phyloP scores from a whole-genome alignment of 2,329 filamentous ascomycete genomes.

The Paracamarosporium sp. region DNA sequence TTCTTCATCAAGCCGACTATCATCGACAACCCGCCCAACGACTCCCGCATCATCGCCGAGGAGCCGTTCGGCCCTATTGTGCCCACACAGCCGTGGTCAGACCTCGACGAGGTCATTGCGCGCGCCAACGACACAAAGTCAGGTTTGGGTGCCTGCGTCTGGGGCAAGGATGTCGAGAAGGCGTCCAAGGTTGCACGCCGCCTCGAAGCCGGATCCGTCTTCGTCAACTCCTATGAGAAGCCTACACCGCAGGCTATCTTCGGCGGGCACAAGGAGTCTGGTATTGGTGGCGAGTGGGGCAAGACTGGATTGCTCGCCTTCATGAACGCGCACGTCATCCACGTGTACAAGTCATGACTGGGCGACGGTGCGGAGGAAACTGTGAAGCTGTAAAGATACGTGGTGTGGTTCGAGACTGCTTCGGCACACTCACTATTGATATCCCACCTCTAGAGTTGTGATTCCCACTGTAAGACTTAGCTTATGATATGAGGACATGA shows the following conservation, averaged over 20 bases:
- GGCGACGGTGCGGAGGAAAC: background rate
- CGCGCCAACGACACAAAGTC: slow-evolving; percentile 56
- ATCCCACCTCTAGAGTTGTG: background rate
- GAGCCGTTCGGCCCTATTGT: slow-evolving; percentile 72
- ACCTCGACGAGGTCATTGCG: slow-evolving; percentile 60
- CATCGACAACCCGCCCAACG: slow-evolving; percentile 64
- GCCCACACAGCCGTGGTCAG: slow-evolving; percentile 68
- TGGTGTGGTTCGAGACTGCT: background rate
- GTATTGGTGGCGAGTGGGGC: slow-evolving; percentile 74
- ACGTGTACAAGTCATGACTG: slow-evolving; percentile 51
- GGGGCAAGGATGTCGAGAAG: slow-evolving; percentile 48
- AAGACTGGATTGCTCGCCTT: slow-evolving; percentile 53
- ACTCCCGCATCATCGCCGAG: slow-evolving; percentile 63
- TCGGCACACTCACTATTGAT: background rate
- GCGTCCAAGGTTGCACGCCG: slow-evolving; percentile 56
- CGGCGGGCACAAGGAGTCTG: slow-evolving; percentile 79
- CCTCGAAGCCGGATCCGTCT: slow-evolving; percentile 63
- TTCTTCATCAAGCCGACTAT: slow-evolving; percentile 69
- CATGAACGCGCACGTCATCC: slow-evolving; percentile 56
- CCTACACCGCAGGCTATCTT: slow-evolving; percentile 62
- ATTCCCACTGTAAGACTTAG: background rate
- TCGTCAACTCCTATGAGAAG: slow-evolving; percentile 61
- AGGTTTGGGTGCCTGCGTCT: slow-evolving; percentile 63
- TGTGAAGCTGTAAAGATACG: slow-evolving; percentile 2
- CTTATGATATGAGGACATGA: background rate